Conservation (phyloP, 106 monocot species). For the Allium sativum region DNA sequence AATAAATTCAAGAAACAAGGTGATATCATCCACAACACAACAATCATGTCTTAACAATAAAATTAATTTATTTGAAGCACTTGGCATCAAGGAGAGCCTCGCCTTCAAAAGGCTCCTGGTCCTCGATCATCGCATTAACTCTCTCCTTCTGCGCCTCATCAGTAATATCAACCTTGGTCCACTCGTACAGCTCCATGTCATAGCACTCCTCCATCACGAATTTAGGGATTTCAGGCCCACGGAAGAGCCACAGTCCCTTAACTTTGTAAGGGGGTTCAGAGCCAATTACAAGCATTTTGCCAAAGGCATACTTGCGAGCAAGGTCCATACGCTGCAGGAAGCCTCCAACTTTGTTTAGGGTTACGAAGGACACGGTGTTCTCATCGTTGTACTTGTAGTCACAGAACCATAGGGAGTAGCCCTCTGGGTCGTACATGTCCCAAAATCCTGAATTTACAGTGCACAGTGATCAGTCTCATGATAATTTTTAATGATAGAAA, state of each 20-base stretch:
- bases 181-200: conserved; percentile 64
- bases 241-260: conserved; percentile 63
- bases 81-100: conserved; percentile 55
- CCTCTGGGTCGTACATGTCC: conserved; percentile 64
- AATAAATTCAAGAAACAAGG: no score
- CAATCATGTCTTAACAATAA: neutral
- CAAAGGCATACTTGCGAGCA: conserved; percentile 58
- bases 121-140: conserved; percentile 58
- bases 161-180: conserved; percentile 40
- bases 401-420: conserved; percentile 68
- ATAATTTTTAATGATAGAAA: no score
- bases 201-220: conserved; percentile 60
- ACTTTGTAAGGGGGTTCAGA: conserved; percentile 46
- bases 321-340: conserved; percentile 69
- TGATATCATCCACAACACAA: no score
- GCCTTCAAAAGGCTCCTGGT: conserved; percentile 64
- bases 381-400: conserved; percentile 64
- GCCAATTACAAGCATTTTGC: conserved; percentile 69
- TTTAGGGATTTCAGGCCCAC: conserved; percentile 42
- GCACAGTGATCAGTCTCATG: no score
- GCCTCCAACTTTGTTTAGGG: conserved; percentile 57
- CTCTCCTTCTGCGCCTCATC: conserved; percentile 65
- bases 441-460: conserved; percentile 33
- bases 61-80: conserved; percentile 15
- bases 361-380: conserved; percentile 59